Conservation (phyloP, 2,329 filamentous ascomycete species). For the Xylaria sp. region DNA sequence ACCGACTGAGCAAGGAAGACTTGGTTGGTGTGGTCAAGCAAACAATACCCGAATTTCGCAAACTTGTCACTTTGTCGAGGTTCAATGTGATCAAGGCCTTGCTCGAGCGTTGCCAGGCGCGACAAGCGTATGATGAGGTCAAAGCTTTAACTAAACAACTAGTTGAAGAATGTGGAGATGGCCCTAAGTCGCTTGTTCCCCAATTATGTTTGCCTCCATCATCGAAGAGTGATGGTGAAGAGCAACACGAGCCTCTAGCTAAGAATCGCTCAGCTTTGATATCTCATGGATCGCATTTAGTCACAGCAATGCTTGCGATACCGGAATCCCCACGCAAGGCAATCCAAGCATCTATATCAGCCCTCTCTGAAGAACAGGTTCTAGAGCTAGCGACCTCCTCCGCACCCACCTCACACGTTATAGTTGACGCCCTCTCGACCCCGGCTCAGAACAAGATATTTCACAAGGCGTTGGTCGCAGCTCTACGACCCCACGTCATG, state of each 20-base stretch:
- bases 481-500: constrained; percentile 58
- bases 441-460: constrained; percentile 63
- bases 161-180: constrained; percentile 59
- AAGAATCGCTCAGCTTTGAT: constrained; percentile 69
- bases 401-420: constrained; percentile 60
- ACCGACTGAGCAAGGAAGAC: constrained; percentile 87
- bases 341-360: constrained; percentile 77
- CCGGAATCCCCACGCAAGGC: constrained; percentile 75
- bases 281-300: constrained; percentile 82
- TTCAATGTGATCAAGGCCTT: constrained; percentile 83
- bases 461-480: constrained; percentile 65
- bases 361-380: constrained; percentile 65
- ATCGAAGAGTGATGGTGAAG: constrained; percentile 49
- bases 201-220: constrained; percentile 61
- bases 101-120: constrained; percentile 82
- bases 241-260: constrained; percentile 53
- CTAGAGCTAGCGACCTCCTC: constrained; percentile 72
- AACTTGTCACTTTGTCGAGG: constrained; percentile 78
- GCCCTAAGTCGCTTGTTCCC: constrained; percentile 60
- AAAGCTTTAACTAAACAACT: constrained; percentile 61
- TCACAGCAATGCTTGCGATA: constrained; percentile 80
- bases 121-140: constrained; percentile 67
- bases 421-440: constrained; percentile 62
- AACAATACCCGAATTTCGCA: constrained; percentile 77
- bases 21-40: constrained; percentile 77